These are phyloP conservation scores for Saxispiralis lemnorum DNA, from an alignment of 495 filamentous ascomycete species.

Conservation along the genomic window DNA sequence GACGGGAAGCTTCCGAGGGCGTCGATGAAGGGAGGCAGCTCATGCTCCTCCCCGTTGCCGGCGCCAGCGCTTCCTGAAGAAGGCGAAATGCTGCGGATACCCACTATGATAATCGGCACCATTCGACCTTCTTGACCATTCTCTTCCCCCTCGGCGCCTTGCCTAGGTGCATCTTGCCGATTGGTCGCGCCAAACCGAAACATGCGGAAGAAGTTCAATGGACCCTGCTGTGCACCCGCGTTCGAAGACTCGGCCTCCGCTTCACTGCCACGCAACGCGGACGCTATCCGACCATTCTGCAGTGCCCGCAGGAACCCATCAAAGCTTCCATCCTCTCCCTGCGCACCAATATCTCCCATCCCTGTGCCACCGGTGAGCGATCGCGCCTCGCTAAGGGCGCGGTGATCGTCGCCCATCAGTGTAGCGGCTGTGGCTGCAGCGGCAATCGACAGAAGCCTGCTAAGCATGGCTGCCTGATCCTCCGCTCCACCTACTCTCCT, in stretches of 20 bases:
- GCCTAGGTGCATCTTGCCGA: background rate
- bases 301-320: conserved; percentile 29
- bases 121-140: conserved; percentile 41
- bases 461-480: conserved; percentile 29
- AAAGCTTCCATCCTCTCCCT: conserved; percentile 29
- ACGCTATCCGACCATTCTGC: conserved; percentile 29
- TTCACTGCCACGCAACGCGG: conserved; percentile 22
- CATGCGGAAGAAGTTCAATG: conserved; percentile 32
- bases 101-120: conserved; percentile 54
- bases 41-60: conserved; percentile 31
- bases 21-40: conserved; percentile 42
- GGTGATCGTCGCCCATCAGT: conserved; percentile 28
- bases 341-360: conserved; percentile 12
- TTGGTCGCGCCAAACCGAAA: conserved; percentile 27
- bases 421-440: conserved; percentile 31
- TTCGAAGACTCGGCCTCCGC: conserved; percentile 18
- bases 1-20: conserved; percentile 34
- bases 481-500: conserved; percentile 16
- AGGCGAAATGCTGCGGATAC: conserved; percentile 50
- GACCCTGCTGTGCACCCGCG: conserved; percentile 15
- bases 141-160: conserved; percentile 26
- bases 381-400: conserved; percentile 24
- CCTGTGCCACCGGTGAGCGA: conserved; percentile 12
- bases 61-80: conserved; percentile 26
- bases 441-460: conserved; percentile 27